Evolutionary conservation across 805 yeast species (phyloP), one percentile per base, ranked within the genome.

Genomic region (Pichia nakasei): DNA sequence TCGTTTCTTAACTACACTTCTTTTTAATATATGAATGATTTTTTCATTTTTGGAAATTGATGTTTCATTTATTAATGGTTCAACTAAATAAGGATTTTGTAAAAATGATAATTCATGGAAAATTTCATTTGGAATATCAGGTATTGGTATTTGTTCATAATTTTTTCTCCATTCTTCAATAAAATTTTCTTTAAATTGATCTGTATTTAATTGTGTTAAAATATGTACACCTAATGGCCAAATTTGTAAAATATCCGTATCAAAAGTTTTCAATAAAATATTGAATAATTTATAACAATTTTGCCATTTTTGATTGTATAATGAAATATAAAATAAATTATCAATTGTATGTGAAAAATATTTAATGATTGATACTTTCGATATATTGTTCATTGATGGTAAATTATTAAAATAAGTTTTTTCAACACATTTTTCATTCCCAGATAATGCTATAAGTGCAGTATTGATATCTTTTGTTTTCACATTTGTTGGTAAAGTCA

Each of bases 221-320:
- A 82, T 75, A 47, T 76, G 80, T 5, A 77, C 58, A 0, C 84
- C 88, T 1, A 80, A 32, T 0, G 82, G 74, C 89, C 89, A 83
- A 11, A 81, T 54, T 3, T 72, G 60, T 43, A 78, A 63, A 6
- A 80, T 56, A 54, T 82, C 85, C 11, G 75, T 67, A 1, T 58
- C 57, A 1, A 73, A 73, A 1, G 73, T 51, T 41, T 82, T 57
- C 3, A 78, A 55, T 20, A 83, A 55, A 2, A 76, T 42, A 9
- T 75, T 57, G 50, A 78, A 77, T 8, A 76, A 60, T 43, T 68
- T 68, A 52, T 75, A 78, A 0, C 85, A 83, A 15, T 65, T 37
- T 6, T 56, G 52, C 87, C 87, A 83, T 9, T 78, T 69, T 26
- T 64, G 55, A 32, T 68, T 60, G 35, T 73, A 52, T 4, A 82